phyloP scores from a whole-genome alignment of 1,139 yeast genomes.

The Pichia kudriavzevii region DNA sequence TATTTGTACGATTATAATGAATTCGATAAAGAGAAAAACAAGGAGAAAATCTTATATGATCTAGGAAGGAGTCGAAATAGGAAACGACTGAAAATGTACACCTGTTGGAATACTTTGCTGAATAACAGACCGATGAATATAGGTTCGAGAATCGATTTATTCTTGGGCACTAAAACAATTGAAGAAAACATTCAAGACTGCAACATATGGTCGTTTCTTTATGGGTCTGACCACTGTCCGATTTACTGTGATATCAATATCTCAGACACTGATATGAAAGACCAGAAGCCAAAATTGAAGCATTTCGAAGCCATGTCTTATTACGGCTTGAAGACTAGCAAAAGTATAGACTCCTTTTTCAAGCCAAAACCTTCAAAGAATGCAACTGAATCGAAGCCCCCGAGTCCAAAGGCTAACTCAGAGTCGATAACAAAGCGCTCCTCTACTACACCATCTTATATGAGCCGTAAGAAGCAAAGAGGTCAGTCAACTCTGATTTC shows the following conservation, averaged over 20 bases:
- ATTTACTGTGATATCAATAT: constrained; percentile 58
- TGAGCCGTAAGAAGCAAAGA: constrained; percentile 23
- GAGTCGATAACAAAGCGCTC: constrained; percentile 1
- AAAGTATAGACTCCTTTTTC: constrained; percentile 47
- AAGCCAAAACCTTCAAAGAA: constrained; percentile 2
- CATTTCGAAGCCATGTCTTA: constrained; percentile 50
- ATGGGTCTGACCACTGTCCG: constrained; percentile 96
- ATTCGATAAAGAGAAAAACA: constrained; percentile 6
- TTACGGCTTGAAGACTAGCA: constrained; percentile 45
- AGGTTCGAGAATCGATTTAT: constrained; percentile 83
- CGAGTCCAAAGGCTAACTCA: neutral
- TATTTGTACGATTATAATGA: constrained; percentile 24
- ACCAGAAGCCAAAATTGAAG: constrained; percentile 24
- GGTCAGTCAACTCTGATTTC: constrained; percentile 23
- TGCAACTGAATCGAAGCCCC: neutral
- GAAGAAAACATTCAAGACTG: constrained; percentile 36
- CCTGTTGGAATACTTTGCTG: constrained; percentile 85
- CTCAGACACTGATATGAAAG: neutral
- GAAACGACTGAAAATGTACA: constrained; percentile 58
- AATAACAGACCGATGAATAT: constrained; percentile 76
- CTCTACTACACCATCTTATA: constrained; percentile 13
- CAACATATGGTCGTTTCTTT: constrained; percentile 58
- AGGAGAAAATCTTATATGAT: constrained; percentile 36
- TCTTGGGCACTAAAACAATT: constrained; percentile 42
- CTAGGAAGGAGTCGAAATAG: constrained; percentile 56